Conservation (phyloP, 441 rosid genomes). For the Brassica balearica region DNA sequence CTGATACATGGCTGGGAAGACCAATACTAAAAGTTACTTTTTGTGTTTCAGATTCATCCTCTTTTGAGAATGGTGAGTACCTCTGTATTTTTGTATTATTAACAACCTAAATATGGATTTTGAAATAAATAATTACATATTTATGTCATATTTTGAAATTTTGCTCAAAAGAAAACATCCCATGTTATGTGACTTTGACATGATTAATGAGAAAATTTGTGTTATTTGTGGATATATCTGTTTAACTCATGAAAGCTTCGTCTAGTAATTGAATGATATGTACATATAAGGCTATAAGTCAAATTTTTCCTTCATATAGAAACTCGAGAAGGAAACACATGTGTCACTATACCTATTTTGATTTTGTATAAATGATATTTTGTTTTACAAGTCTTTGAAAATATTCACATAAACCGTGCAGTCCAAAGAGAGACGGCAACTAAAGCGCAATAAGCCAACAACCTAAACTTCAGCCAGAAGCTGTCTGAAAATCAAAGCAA, state of each 20-base stretch:
- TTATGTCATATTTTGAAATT: not conserved
- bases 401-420: slow-evolving; percentile 3
- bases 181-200: slow-evolving; percentile 27
- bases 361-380: not conserved
- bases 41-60: too few relatives aligned
- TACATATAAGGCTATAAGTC: not conserved
- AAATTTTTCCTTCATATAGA: not conserved
- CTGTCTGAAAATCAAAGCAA: slow-evolving; percentile 47
- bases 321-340: slow-evolving; percentile 12
- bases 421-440: slow-evolving; percentile 27
- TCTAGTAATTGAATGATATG: not conserved
- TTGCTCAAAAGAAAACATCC: not conserved
- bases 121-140: slow-evolving; percentile 1
- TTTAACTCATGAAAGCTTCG: not conserved
- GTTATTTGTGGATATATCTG: not conserved
- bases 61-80: too few relatives aligned
- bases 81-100: too few relatives aligned
- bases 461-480: slow-evolving; percentile 44
- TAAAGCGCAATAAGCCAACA: slow-evolving; percentile 46
- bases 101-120: not conserved
- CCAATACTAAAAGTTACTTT: too few relatives aligned
- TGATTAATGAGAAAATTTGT: slow-evolving; percentile 4
- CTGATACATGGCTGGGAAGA: not conserved
- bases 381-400: not conserved
- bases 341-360: slow-evolving; percentile 7